Percentiles rank a stretch among this genome's conserved stretches.
Evolutionary conservation across 805 yeast species (phyloP).

Genomic region (Scheffersomyces spartinae): DNA sequence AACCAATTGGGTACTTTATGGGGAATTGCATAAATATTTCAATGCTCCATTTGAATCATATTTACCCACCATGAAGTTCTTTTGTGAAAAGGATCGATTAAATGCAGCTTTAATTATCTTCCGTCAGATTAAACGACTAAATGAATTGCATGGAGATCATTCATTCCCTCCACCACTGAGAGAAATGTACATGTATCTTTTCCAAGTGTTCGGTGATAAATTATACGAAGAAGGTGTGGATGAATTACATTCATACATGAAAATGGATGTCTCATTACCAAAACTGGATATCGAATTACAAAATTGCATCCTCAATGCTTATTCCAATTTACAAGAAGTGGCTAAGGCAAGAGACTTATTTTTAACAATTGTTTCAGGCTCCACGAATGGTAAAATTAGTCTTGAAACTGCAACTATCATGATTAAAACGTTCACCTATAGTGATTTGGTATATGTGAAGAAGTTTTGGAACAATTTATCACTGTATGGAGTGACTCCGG

Average conservation of each 20-base stretch:
- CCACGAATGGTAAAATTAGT: slow-evolving; percentile 41
- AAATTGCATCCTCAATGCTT: slow-evolving; percentile 56
- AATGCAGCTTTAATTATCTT: slow-evolving; percentile 54
- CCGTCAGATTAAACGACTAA: slow-evolving; percentile 44
- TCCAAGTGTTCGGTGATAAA: slow-evolving; percentile 47
- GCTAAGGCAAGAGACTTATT: slow-evolving; percentile 49
- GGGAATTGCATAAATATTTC: slow-evolving; percentile 43
- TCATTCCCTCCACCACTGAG: slow-evolving; percentile 37
- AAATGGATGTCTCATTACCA: slow-evolving; percentile 44
- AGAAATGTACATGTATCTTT: slow-evolving; percentile 49
- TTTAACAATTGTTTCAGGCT: slow-evolving; percentile 43
- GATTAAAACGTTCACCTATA: slow-evolving; percentile 50
- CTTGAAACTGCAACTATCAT: slow-evolving; percentile 56
- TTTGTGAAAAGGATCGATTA: slow-evolving; percentile 42
- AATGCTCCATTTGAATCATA: slow-evolving; percentile 47
- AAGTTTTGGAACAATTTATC: slow-evolving; percentile 53
- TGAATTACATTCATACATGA: slow-evolving; percentile 50
- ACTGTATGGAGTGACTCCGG: slow-evolving; percentile 40
- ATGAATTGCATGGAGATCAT: slow-evolving; percentile 44
- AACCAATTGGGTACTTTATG: slow-evolving; percentile 51
- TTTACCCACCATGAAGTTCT: slow-evolving; percentile 45
- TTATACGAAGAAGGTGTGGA: slow-evolving; percentile 54
- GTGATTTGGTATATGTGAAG: slow-evolving; percentile 41
- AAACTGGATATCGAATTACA: slow-evolving; percentile 45
- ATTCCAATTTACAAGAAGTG: slow-evolving; percentile 44